Base-by-base conservation (phyloP, 2,329 filamentous ascomycete genomes). In the Keithomyces neogunnii region DNA sequence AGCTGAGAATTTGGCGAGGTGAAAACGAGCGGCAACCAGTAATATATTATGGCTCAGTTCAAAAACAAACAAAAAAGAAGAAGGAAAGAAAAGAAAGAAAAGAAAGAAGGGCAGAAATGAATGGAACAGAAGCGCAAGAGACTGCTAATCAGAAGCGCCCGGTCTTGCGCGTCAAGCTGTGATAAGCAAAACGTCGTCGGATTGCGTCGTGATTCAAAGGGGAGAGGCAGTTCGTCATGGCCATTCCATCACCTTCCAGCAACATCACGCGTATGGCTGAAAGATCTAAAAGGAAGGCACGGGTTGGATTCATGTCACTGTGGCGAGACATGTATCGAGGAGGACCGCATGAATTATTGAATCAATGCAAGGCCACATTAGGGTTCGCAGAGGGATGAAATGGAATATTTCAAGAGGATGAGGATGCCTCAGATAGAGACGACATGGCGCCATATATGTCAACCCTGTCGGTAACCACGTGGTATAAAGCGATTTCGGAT, bases 211-310 rank as follows among this genome's bases (percentile, higher is more conserved):
- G 52, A 51, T 39, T 45, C 45, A 49, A 30, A 26, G 13, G 36
- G 11, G 8, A 10, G 26, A 44, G 5, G 38, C 43, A 39, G 38
- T 44, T 51, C 49, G 49, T 47, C 30, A 47, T 28, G 43, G 38
- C 44, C 46, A 51, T 51, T 32, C 40, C 44, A 32, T 38, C 48
- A 49, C 32, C 46, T 51, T 26, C 52, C 52, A 28, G 47, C 51
- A 47, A 47, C 43, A 28, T 51, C 49, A 49, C 47, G 47, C 42
- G 52, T 43, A 49, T 54, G 49, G 38, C 46, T 51, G 46, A 49
- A 54, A 49, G 45, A 32, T 49, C 40, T 8, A 39, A 42, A 28
- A 9, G 49, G 49, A 44, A 44, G 40, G 52, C 42, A 51, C 48
- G 52, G 51, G 47, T 40, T 28, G 32, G 29, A 38, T 35, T 51